Conservation (phyloP, 2,329 filamentous ascomycete genomes). For the Neonectria hederae region DNA sequence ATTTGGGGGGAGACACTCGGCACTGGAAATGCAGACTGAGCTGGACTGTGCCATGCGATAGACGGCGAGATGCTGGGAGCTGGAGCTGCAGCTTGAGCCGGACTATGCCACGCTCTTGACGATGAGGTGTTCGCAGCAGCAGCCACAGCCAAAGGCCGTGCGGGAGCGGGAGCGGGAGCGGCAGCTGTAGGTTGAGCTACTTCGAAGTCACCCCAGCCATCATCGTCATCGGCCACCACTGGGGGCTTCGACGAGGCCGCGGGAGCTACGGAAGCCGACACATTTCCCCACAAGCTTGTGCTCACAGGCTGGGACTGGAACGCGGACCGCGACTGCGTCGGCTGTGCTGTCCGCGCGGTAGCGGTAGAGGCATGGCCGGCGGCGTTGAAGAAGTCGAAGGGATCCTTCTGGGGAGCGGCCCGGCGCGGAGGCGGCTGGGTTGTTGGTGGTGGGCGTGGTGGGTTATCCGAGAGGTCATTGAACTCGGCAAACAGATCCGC, state of each 20-base stretch:
- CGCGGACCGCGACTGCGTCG: slow-evolving; percentile 47
- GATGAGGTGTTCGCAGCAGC: neutral
- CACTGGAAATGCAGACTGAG: slow-evolving; percentile 14
- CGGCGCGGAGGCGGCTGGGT: slow-evolving; percentile 23
- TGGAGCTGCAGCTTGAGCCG: slow-evolving; percentile 22
- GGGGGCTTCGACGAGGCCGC: slow-evolving; percentile 22
- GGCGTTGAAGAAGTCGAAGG: slow-evolving; percentile 39
- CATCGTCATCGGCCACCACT: slow-evolving; percentile 58
- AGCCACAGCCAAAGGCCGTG: neutral
- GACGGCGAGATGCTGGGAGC: neutral
- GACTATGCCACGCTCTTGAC: neutral
- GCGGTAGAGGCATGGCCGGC: slow-evolving; percentile 27
- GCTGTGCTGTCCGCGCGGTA: slow-evolving; percentile 34
- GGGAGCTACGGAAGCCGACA: slow-evolving; percentile 21
- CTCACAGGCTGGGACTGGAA: slow-evolving; percentile 39
- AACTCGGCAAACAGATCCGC: slow-evolving; percentile 73
- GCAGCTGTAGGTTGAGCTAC: slow-evolving; percentile 54
- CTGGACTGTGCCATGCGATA: neutral
- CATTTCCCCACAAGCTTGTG: slow-evolving; percentile 32
- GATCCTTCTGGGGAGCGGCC: slow-evolving; percentile 40
- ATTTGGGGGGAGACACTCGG: slow-evolving; percentile 14
- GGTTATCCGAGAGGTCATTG: slow-evolving; percentile 56
- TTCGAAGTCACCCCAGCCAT: slow-evolving; percentile 76
- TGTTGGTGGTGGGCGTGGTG: slow-evolving; percentile 40
- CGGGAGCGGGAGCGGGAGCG: slow-evolving; percentile 3